Percentiles rank a stretch among this genome's conserved stretches.
These are phyloP conservation scores for Ceratobasidium sp. DNA, from an alignment of 1,284 basidiomycete species.

Conservation along the genomic window DNA sequence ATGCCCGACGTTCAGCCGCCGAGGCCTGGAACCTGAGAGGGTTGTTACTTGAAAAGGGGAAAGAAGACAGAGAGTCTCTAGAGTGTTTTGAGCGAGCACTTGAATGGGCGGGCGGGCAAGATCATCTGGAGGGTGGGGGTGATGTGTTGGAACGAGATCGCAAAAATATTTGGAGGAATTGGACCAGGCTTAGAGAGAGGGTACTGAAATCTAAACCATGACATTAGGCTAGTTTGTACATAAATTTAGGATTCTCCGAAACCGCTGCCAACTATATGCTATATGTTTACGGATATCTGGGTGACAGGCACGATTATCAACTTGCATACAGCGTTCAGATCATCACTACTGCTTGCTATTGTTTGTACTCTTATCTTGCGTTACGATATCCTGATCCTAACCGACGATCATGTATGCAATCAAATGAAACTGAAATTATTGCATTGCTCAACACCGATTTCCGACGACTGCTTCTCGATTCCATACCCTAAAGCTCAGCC, in stretches of 20 bases:
- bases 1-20: constrained; percentile 71
- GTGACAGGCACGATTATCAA: too few species aligned
- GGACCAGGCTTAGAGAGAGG: constrained; percentile 15
- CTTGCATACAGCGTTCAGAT: too few species aligned
- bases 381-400: background rate
- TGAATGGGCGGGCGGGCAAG: constrained; percentile 62
- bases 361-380: background rate
- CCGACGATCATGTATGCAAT: background rate
- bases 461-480: background rate
- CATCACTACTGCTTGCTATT: background rate
- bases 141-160: constrained; percentile 25
- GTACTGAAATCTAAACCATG: background rate
- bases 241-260: background rate
- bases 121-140: constrained; percentile 41
- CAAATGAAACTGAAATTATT: background rate
- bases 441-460: background rate
- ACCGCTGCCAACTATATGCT: background rate
- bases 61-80: constrained; percentile 53
- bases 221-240: background rate
- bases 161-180: constrained; percentile 34
- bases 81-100: constrained; percentile 68
- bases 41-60: constrained; percentile 55
- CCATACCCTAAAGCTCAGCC: background rate
- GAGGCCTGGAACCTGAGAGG: constrained; percentile 71
- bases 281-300: background rate